Percentiles rank a stretch among this genome's conserved stretches.
These are phyloP conservation scores for Cladosporium sp. DNA, from an alignment of 2,329 filamentous ascomycete genomes.

Conservation along the genomic window DNA sequence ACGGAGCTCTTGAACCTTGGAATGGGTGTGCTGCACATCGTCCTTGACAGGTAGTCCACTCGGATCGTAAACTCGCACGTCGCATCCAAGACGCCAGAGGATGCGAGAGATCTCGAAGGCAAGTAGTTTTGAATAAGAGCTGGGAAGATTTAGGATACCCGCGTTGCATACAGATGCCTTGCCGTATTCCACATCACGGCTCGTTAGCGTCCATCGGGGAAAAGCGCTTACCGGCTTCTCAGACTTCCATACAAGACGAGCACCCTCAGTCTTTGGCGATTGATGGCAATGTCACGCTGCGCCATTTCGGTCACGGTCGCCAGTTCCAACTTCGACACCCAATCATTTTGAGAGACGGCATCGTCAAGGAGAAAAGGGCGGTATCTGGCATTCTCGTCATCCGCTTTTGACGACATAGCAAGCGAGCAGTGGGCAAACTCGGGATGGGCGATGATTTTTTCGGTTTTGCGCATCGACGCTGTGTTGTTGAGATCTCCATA, in stretches of 20 bases:
- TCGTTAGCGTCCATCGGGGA: no score
- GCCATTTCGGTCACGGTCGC: constrained; percentile 50
- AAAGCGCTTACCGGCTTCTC: constrained; percentile 36
- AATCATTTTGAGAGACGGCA: constrained; percentile 43
- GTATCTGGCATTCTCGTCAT: constrained; percentile 50
- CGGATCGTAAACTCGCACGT: constrained; percentile 61
- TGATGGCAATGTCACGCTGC: constrained; percentile 20
- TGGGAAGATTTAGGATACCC: constrained; percentile 28
- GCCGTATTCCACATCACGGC: background rate
- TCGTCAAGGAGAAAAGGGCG: constrained; percentile 53
- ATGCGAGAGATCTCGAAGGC: constrained; percentile 59
- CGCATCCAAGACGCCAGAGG: constrained; percentile 61
- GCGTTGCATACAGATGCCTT: background rate
- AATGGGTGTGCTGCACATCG: constrained; percentile 53
- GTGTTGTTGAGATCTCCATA: constrained; percentile 6
- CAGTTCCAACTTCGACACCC: constrained; percentile 55
- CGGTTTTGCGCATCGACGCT: background rate
- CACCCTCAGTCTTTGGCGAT: constrained; percentile 49
- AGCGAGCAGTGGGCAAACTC: constrained; percentile 1
- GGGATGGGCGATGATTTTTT: background rate
- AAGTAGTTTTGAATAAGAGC: constrained; percentile 58
- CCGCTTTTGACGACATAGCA: constrained; percentile 34
- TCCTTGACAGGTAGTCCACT: constrained; percentile 59
- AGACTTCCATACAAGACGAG: constrained; percentile 61
- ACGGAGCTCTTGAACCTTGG: constrained; percentile 60